phyloP scores from a whole-genome alignment of 306 rosid species.

The barrel medic (Medicago truncatula) region MtrunA17r5.0-ANR NC_053048.1:39315501-39316000 shows the following conservation, averaged over 20 bases:
- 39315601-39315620: constrained; percentile 2
- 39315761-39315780: too few relatives aligned
- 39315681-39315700: neutral
- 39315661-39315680: constrained; percentile 35
- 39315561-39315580: constrained; percentile 53
- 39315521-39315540: constrained; percentile 47
- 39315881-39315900: too few relatives aligned
- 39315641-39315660: constrained; percentile 55
- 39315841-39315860: too few relatives aligned
- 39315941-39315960: neutral
- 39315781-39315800: too few relatives aligned
- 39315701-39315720: neutral
- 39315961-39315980: neutral
- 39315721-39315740: neutral
- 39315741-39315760: too few relatives aligned
- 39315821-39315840: too few relatives aligned
- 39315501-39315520: constrained; percentile 48
- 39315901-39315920: too few relatives aligned
- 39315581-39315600: constrained; percentile 43
- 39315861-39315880: too few relatives aligned
- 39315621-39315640: constrained; percentile 41
- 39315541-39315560: constrained; percentile 51
- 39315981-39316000: too few relatives aligned
- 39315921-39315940: too few relatives aligned
- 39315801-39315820: too few relatives aligned